Evolutionary conservation across 192 early-diverging fungal species (phyloP), one percentile per base, ranked within the genome.

Genomic region (Linnemannia zychae): DNA sequence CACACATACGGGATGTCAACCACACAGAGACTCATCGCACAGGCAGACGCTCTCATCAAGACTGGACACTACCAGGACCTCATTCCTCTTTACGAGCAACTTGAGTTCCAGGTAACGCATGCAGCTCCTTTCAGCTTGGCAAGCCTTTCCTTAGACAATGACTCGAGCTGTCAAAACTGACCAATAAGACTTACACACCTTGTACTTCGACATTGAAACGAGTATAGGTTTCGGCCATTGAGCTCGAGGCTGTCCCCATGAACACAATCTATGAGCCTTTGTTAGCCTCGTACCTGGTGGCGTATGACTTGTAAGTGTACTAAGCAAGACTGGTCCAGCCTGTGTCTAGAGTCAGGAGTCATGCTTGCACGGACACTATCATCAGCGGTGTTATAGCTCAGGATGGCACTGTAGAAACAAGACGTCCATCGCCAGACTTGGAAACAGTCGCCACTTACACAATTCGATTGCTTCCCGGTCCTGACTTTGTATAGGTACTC

Each of bases 1-100:
- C 67, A 28, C 20, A 46, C n/a, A 31, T 6, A 79, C 38, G 73
- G 22, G 24, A 80, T 74, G 71, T 67, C 71, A 20, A 40, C 68
- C 37, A 24, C 77, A 31, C 66, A 71, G 33, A 57, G 69, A 63
- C 74, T 85, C 22, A n/a, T 85, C 50, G 77, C 75, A 37, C 83
- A 85, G 50, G 83, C 83, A 20, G 78, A 85, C 65, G 40, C 37
- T 6, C 69, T 33, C 47, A 73, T 85, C 78, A 75, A 85, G 72
- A 38, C 83, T 47, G 83, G 83, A 20, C 83, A 74, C 22, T 79
- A 76, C 63, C 77, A 85, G 33, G 83, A 85, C 40, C 83, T 85
- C 44, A 85, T 85, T 65, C 83, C 83, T 67, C 69, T 85, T 1
- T 85, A 85, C 40, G 83, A 85, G 47, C 83, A 79, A 7, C 77